Conservation (phyloP, 495 filamentous ascomycete genomes). For the Penicillium atrosanguineum region DNA sequence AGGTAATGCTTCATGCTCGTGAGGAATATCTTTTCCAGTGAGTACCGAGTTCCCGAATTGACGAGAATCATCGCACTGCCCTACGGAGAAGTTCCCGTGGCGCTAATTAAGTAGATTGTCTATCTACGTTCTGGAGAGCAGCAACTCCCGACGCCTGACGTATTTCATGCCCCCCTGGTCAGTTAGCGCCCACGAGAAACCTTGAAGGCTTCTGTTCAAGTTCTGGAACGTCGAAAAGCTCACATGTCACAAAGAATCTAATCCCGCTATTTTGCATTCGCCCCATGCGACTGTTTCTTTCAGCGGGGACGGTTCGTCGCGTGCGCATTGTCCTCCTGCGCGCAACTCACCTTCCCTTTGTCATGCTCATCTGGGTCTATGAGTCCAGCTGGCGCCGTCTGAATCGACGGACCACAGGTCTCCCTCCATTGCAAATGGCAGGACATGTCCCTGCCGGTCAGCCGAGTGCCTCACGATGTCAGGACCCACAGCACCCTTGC, state of each 20-base stretch:
- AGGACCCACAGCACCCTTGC: constrained; percentile 27
- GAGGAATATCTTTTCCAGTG: constrained; percentile 88
- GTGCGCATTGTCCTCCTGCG: constrained; percentile 80
- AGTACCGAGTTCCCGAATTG: constrained; percentile 19
- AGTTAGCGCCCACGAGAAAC: constrained; percentile 22
- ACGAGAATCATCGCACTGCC: not conserved
- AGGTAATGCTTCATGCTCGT: constrained; percentile 60
- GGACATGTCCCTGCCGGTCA: constrained; percentile 26
- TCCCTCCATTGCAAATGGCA: constrained; percentile 22
- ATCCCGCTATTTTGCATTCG: constrained; percentile 80
- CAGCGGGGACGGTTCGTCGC: constrained; percentile 66
- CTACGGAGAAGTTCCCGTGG: not conserved
- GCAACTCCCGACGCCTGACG: constrained; percentile 72
- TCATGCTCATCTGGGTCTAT: constrained; percentile 59
- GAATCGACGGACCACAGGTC: constrained; percentile 25
- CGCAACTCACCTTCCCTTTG: constrained; percentile 63
- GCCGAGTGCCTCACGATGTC: constrained; percentile 29
- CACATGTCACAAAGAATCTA: constrained; percentile 62
- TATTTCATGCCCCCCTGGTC: constrained; percentile 71
- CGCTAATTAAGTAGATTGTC: constrained; percentile 37
- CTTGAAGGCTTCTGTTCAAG: constrained; percentile 5
- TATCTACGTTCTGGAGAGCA: constrained; percentile 75
- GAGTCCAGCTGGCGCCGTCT: constrained; percentile 43
- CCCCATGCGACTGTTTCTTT: constrained; percentile 73
- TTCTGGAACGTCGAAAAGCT: constrained; percentile 22